phyloP scores from a whole-genome alignment of 1,284 basidiomycete genomes.

The Cerrena zonata region DNA sequence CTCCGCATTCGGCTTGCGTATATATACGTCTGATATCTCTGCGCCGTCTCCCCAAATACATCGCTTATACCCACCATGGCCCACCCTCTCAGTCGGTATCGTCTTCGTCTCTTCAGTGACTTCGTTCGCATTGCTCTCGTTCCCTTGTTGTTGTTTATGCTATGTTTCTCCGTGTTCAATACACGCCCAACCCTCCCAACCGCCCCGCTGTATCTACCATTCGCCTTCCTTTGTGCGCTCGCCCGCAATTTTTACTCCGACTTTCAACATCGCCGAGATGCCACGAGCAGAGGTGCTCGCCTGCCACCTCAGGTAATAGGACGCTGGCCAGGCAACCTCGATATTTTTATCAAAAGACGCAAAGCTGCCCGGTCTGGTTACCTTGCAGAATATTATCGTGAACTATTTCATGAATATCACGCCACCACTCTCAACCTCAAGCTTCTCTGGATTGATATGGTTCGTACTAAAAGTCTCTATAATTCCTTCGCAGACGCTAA shows the following conservation, averaged over 20 bases:
- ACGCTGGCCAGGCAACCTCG: slow-evolving; percentile 69
- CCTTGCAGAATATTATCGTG: slow-evolving; percentile 52
- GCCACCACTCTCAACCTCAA: slow-evolving; percentile 62
- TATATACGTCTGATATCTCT: neutral
- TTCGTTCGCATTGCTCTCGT: slow-evolving; percentile 33
- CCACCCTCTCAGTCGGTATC: slow-evolving; percentile 25
- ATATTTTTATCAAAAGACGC: slow-evolving; percentile 53
- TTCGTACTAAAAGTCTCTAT: slow-evolving; percentile 27
- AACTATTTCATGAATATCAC: slow-evolving; percentile 61
- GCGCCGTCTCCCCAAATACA: neutral
- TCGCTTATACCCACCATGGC: slow-evolving; percentile 5
- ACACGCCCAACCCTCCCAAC: slow-evolving; percentile 28
- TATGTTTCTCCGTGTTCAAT: slow-evolving; percentile 22
- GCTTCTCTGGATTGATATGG: slow-evolving; percentile 62
- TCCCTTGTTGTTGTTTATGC: slow-evolving; percentile 33
- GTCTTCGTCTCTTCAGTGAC: slow-evolving; percentile 30
- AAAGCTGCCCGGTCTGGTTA: slow-evolving; percentile 53
- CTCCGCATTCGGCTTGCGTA: neutral
- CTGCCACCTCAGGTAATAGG: slow-evolving; percentile 53
- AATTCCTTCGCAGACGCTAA: neutral
- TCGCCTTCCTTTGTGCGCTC: slow-evolving; percentile 38
- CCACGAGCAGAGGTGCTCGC: slow-evolving; percentile 42
- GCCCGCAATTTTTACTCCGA: slow-evolving; percentile 31
- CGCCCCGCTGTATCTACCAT: slow-evolving; percentile 34
- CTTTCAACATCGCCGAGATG: slow-evolving; percentile 37